Evolutionary conservation across 2,329 filamentous ascomycete genomes (phyloP), one percentile per base, ranked within the genome.

Genomic region (Aspergillus novofumigatus): DNA sequence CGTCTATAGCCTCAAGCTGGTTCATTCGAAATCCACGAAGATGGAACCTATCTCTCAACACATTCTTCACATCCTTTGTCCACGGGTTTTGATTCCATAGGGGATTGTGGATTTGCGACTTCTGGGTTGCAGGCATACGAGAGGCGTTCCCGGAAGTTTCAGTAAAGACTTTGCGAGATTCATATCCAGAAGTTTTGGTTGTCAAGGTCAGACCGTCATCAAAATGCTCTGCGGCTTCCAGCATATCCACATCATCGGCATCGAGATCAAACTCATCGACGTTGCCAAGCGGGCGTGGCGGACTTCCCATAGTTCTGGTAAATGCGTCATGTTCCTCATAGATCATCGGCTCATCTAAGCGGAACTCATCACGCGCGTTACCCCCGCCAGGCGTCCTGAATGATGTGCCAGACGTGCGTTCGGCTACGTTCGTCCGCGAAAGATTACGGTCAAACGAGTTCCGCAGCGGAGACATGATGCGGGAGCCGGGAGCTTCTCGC

Each of bases 1-100:
- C 89, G 72, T 99, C 97, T 72, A 99, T 97, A 14, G 94, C 92
- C 73, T 97, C 91, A 1, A 97, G 81, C 70, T 99, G 94, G 69
- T 97, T 94, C 54, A 88, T 86, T 29, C 95, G 86, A 69, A 99
- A 99, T 0, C 91, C 91, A 54, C 84, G 85, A 72, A 99, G 87
- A 61, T 88, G 84, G 69, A 99, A 99, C 3, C 86, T 83, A 65
- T 93, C 87, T 67, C 89, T 91, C 62, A 99, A 77, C n/a, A 86
- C 89, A 54, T 80, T 82, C 63, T 87, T 88, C 25, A 99, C 89
- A 65, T 97, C 92, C 47, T 83, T 80, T 17, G 92, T 97, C 94
- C 95, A 99, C 4, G 86, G 80, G 67, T 87, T 81, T 51, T 72
- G 82, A 80, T 82, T 90, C 88, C 65, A 78, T 56, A 66, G 69